Conservation (phyloP, 1,284 basidiomycete genomes). For the Rhodotorula sp. region DNA sequence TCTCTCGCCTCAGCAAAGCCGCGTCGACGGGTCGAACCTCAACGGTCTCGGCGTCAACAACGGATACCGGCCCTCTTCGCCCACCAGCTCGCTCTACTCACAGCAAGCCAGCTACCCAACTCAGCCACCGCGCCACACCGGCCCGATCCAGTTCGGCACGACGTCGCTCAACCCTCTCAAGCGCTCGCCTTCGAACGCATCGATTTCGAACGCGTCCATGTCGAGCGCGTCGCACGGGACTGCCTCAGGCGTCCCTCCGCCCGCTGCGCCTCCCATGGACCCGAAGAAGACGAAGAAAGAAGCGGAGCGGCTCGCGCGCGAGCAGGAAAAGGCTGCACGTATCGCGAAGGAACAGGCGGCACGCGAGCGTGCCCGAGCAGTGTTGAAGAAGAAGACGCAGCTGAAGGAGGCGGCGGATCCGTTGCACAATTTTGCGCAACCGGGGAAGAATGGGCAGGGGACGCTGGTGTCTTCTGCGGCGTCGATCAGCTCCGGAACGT, state of each 20-base stretch:
- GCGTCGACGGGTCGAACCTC: slow-evolving; percentile 12
- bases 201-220: slow-evolving; percentile 16
- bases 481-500: not conserved
- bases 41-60: too few relatives aligned
- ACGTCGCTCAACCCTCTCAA: slow-evolving; percentile 59
- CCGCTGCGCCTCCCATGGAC: slow-evolving; percentile 59
- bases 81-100: not conserved
- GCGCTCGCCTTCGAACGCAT: slow-evolving; percentile 68
- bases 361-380: slow-evolving; percentile 84
- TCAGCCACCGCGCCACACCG: not conserved
- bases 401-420: slow-evolving; percentile 61
- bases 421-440: slow-evolving; percentile 36
- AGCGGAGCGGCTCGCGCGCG: slow-evolving; percentile 74
- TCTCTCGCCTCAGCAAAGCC: slow-evolving; percentile 22
- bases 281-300: slow-evolving; percentile 87
- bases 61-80: not conserved
- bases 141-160: slow-evolving; percentile 2
- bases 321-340: slow-evolving; percentile 84
- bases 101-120: not conserved
- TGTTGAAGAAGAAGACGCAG: slow-evolving; percentile 86
- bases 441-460: not conserved
- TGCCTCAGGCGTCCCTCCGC: not conserved
- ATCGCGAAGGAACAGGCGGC: slow-evolving; percentile 67
- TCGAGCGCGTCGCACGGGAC: not conserved
- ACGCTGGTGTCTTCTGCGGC: not conserved